These are phyloP conservation scores for Tulasnella sp. DNA, from an alignment of 768 basidiomycete genomes.

Conservation along the genomic window DNA sequence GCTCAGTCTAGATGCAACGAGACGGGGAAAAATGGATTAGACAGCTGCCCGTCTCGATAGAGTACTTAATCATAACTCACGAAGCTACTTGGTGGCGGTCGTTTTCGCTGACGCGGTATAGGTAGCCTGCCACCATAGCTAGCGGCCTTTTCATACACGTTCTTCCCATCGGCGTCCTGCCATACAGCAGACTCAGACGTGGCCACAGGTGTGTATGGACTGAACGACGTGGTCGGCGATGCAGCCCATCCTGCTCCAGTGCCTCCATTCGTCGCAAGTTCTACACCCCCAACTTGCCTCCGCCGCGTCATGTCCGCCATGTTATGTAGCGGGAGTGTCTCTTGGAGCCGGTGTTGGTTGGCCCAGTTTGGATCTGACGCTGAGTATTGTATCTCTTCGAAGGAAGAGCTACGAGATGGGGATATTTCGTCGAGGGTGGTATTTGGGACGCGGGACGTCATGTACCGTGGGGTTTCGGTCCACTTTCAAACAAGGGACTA, in stretches of 20 bases:
- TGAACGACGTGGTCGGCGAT: constrained; percentile 13
- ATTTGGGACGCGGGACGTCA: constrained; percentile 1
- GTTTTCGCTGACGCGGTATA: constrained; percentile 43
- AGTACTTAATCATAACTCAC: constrained; percentile 13
- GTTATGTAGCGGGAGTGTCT: constrained; percentile 41
- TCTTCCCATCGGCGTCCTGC: constrained; percentile 45
- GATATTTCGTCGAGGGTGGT: constrained; percentile 2
- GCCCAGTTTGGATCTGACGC: neutral
- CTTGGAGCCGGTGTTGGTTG: constrained; percentile 22
- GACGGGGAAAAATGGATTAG: neutral
- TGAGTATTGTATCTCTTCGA: constrained; percentile 19
- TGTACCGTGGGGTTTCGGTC: neutral
- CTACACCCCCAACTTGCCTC: constrained; percentile 30
- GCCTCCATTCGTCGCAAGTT: neutral
- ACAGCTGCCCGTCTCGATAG: no score
- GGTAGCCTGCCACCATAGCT: constrained; percentile 15
- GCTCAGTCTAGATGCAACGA: constrained; percentile 44
- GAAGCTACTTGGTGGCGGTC: constrained; percentile 45
- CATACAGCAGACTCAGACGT: constrained; percentile 10
- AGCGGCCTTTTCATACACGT: constrained; percentile 38
- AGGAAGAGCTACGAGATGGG: constrained; percentile 19
- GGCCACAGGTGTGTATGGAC: constrained; percentile 2
- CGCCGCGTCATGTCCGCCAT: constrained; percentile 44
- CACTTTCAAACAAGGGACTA: no score
- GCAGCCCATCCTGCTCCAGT: constrained; percentile 8